Base-by-base conservation (phyloP, 1,284 basidiomycete genomes). In the Austroboletus rostrupii region DNA sequence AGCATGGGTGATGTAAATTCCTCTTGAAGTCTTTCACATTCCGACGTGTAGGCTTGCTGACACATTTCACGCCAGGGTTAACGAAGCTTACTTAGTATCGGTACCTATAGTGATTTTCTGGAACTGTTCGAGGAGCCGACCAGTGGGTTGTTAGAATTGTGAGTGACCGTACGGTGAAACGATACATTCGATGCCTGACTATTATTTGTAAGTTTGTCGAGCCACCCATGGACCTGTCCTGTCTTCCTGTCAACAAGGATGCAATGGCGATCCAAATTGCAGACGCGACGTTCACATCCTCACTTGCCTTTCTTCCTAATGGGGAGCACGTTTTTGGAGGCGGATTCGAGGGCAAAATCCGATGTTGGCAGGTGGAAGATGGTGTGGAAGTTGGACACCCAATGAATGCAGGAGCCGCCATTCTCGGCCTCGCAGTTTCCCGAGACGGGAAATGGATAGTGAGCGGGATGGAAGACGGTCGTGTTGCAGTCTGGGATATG, bases 361-460 rank as follows among this genome's bases (percentile, higher is more conserved):
- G 44, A n/a, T 14, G 37, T 14, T 54, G 53, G 53, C 26, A n/a
- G 32, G 1, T 13, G 16, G 36, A 38, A 17, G 53, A 55, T 16
- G 52, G 53, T 10, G 31, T 16, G 32, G 37, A 36, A 19, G 33
- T 40, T 12, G 56, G 38, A 8, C n/a, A 21, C 4, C 33, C 42
- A 5, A 44, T 58, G 52, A 6, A 16, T 5, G 21, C 38, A 7
- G 26, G 35, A 16, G 36, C 13, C 3, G 1, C 10, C 5, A 9
- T 58, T 31, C 9, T 42, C 12, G 19, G 45, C 9, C 19, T 55
- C 14, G 52, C 36, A 5, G 31, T 26, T 0, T 57, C 55, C 5
- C 43, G 5, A 38, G 52, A 55, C 3, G 52, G 50, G 29, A 41
- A 26, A 7, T 54, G 55, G 54, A 4, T 53, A 17, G 43, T 43